These are phyloP conservation scores for Acer yangbiense DNA, from an alignment of 345 rosid genomes.

Conservation along the genomic window DNA sequence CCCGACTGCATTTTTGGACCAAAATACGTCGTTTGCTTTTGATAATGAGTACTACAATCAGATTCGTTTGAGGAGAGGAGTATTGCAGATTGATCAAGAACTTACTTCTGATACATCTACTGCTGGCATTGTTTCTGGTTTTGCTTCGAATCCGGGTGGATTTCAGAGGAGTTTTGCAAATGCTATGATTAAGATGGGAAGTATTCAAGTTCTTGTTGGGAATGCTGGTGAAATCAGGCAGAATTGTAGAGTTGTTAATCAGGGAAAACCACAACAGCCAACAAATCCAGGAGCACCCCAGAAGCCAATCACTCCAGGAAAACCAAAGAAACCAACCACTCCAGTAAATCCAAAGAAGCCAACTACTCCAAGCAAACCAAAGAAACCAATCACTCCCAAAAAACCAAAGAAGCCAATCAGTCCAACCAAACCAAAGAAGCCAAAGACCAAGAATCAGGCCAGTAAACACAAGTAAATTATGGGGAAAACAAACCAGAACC, in stretches of 20 bases:
- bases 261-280: constrained; percentile 7
- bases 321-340: background rate
- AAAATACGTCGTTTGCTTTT: constrained; percentile 43
- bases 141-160: constrained; percentile 31
- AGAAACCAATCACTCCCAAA: background rate
- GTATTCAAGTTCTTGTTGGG: constrained; percentile 53
- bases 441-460: background rate
- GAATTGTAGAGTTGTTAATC: constrained; percentile 58
- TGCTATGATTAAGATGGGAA: constrained; percentile 68
- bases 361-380: background rate
- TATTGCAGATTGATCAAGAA: constrained; percentile 62
- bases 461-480: background rate
- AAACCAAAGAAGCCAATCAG: background rate
- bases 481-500: background rate
- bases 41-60: constrained; percentile 56
- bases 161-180: constrained; percentile 49
- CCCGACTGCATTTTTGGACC: constrained; percentile 66
- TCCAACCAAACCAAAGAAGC: background rate
- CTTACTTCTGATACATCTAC: constrained; percentile 53
- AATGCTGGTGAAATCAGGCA: constrained; percentile 58
- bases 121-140: constrained; percentile 41
- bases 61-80: constrained; percentile 46
- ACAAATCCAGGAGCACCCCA: background rate
- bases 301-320: background rate
- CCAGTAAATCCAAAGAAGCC: background rate